Percentiles rank a stretch among this genome's conserved stretches.
phyloP scores from a whole-genome alignment of 768 basidiomycete species.

The Calvatia gigantea region DNA sequence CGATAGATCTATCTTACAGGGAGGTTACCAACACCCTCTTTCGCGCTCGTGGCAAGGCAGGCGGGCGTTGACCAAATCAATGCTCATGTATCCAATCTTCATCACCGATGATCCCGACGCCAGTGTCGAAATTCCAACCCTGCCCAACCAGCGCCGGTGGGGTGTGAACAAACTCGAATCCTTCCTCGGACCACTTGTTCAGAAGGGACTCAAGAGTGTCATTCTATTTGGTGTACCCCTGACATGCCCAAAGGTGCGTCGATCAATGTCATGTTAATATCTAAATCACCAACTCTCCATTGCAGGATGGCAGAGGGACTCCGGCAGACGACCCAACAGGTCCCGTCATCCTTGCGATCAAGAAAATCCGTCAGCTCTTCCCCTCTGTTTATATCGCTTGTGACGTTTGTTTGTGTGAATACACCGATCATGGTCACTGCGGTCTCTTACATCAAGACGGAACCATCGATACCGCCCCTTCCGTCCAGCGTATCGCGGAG shows the following conservation, averaged over 20 bases:
- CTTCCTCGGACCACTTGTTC: slow-evolving; percentile 83
- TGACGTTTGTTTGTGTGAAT: slow-evolving; percentile 99
- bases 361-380: slow-evolving; percentile 70
- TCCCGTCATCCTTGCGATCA: slow-evolving; percentile 93
- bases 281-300: not conserved
- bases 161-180: slow-evolving; percentile 89
- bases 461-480: slow-evolving; percentile 73
- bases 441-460: slow-evolving; percentile 74
- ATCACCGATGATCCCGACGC: slow-evolving; percentile 93
- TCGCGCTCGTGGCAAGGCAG: slow-evolving; percentile 85
- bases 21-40: slow-evolving; percentile 91
- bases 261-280: not conserved
- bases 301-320: slow-evolving; percentile 77
- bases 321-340: slow-evolving; percentile 89
- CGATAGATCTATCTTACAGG: slow-evolving; percentile 73
- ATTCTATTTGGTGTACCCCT: slow-evolving; percentile 94
- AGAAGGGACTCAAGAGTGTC: slow-evolving; percentile 87
- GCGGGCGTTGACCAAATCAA: slow-evolving; percentile 77
- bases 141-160: slow-evolving; percentile 92
- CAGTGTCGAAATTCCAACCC: slow-evolving; percentile 65
- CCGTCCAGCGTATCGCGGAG: slow-evolving; percentile 84
- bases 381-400: slow-evolving; percentile 86
- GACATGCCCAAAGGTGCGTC: slow-evolving; percentile 66
- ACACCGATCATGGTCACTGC: slow-evolving; percentile 98
- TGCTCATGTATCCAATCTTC: slow-evolving; percentile 99